Evolutionary conservation across 768 basidiomycete species (phyloP).

Genomic region (Termitomyces sp.): DNA sequence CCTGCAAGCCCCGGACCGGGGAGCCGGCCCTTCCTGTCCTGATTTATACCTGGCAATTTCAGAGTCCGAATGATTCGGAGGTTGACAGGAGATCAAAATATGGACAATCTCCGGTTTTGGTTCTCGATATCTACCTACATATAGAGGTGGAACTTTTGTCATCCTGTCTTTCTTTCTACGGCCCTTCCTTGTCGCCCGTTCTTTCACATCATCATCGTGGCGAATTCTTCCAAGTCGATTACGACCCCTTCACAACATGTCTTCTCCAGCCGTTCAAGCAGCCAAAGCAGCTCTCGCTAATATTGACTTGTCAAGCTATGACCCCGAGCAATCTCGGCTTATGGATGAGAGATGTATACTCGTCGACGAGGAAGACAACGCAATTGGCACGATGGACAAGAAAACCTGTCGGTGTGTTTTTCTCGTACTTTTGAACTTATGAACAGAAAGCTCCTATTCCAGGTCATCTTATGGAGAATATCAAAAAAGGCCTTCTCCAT

Average conservation of each 20-base stretch:
- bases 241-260: constrained; percentile 25
- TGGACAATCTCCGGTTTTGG: neutral
- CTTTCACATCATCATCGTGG: neutral
- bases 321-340: constrained; percentile 85
- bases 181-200: neutral
- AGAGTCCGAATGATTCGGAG: constrained; percentile 5
- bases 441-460: constrained; percentile 3
- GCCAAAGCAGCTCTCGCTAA: constrained; percentile 60
- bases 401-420: constrained; percentile 74
- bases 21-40: too few species aligned
- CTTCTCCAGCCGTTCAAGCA: constrained; percentile 57
- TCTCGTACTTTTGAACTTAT: neutral
- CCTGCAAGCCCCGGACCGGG: too few species aligned
- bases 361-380: constrained; percentile 81
- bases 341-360: constrained; percentile 97
- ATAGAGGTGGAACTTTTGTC: neutral
- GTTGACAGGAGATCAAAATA: constrained; percentile 3
- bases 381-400: constrained; percentile 87
- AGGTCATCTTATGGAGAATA: constrained; percentile 99
- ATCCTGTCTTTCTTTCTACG: constrained; percentile 1
- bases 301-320: constrained; percentile 80
- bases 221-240: neutral
- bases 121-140: constrained; percentile 1
- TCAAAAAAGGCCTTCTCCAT: constrained; percentile 89
- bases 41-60: too few species aligned